Base-by-base conservation (phyloP, 179 eudicot species). In the Dionaea muscipula region DNA sequence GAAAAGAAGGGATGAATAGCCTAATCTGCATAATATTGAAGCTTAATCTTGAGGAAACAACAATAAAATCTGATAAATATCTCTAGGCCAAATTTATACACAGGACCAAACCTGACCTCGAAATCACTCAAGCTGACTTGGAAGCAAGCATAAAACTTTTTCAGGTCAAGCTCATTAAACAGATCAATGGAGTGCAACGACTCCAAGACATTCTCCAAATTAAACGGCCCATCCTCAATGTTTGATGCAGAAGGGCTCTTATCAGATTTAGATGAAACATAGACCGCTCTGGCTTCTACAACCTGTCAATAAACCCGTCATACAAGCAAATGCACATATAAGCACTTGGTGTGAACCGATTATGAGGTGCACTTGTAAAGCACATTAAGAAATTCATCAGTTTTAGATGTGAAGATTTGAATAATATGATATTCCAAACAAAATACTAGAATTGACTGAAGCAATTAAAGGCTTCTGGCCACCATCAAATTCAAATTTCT, bases 131-230 rank as follows among this genome's bases (percentile, higher is more conserved):
- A 48, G 60, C 74, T 69, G 40, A 79, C 56, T 68, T 78, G 84
- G 66, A 71, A 87, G 46, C 67, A 69, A 59, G 78, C 81, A 67
- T 82, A 84, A 24, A 91, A 70, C 62, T 80, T 78, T 60, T 73
- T 48, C 27, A 75, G 69, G 59, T 75, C 77, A 63, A 67, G 57
- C 8, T 55, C 67, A 40, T 26, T 16, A 36, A 53, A 51, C 27
- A 56, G 26, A 62, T 68, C 73, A 63, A 55, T 50, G 56, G 49
- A 51, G 66, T 53, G 50, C 40, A 52, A 51, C 27, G 66, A 31
- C 57, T 43, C 56, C 21, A 59, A 44, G 55, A 44, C 50, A 49
- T 66, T 56, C 49, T 31, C 61, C 45, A 40, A 11, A 48, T 55
- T 41, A 56, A 40, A 19, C 51, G 53, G 55, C 47, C 35, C 68